These are phyloP conservation scores for Pseudogymnoascus sp. DNA, from an alignment of 2,329 filamentous ascomycete species.

Conservation along the genomic window DNA sequence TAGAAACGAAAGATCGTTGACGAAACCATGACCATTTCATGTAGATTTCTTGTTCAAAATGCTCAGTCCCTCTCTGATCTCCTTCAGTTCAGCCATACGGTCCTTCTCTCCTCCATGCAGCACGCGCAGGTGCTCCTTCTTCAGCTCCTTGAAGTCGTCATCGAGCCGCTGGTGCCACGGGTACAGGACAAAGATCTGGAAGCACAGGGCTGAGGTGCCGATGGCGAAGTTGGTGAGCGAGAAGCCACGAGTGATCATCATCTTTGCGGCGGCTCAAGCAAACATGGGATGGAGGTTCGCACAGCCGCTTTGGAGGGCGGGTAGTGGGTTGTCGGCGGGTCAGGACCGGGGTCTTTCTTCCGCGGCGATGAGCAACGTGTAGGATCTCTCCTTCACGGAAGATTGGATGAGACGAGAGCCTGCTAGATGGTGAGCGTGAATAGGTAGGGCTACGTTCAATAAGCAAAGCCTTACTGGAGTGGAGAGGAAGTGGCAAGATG, in stretches of 20 bases:
- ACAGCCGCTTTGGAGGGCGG: slow-evolving; percentile 2
- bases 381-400: not conserved
- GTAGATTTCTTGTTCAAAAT: slow-evolving; percentile 6
- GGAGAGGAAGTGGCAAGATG: not conserved
- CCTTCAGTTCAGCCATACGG: not conserved
- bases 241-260: slow-evolving; percentile 43
- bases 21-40: not conserved
- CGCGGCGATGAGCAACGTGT: not conserved
- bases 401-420: not conserved
- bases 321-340: not conserved
- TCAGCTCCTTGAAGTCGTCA: slow-evolving; percentile 41
- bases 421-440: not conserved
- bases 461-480: not conserved
- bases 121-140: slow-evolving; percentile 34
- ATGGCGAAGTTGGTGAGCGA: slow-evolving; percentile 48
- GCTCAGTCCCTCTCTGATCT: not conserved
- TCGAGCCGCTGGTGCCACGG: slow-evolving; percentile 49
- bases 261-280: slow-evolving; percentile 17
- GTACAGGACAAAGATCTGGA: slow-evolving; percentile 50
- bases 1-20: not conserved
- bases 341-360: not conserved
- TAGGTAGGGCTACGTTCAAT: not conserved
- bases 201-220: slow-evolving; percentile 43
- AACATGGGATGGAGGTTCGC: not conserved
- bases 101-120: not conserved